These are phyloP conservation scores for Microbotryum lychnidis-dioicae DNA, from an alignment of 1,284 basidiomycete species.

Conservation along the genomic window DNA sequence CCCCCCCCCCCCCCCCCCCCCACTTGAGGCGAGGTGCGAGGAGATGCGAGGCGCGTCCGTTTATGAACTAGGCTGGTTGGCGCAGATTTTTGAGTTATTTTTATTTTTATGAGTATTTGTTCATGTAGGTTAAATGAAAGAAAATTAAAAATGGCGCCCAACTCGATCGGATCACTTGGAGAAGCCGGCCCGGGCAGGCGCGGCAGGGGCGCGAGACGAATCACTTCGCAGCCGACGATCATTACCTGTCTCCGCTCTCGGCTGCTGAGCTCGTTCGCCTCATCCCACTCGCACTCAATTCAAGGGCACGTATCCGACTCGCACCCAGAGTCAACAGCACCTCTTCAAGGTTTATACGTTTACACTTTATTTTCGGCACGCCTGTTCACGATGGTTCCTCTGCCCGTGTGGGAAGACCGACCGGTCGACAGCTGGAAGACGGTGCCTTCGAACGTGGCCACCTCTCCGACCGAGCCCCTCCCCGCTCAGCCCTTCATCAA, in stretches of 20 bases:
- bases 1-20: no score
- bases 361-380: not conserved
- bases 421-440: constrained; percentile 8
- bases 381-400: constrained; percentile 19
- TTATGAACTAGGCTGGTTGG: no score
- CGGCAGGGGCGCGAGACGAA: no score
- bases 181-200: no score
- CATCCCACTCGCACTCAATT: not conserved
- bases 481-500: constrained; percentile 11
- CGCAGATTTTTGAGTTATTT: no score
- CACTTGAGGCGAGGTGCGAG: no score
- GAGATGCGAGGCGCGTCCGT: no score
- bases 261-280: not conserved
- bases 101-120: no score
- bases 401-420: constrained; percentile 14
- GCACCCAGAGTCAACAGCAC: not conserved
- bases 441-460: constrained; percentile 2
- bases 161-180: not conserved
- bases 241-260: not conserved
- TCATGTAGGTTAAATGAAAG: not conserved
- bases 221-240: no score
- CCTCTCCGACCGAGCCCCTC: not conserved
- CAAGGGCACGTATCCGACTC: not conserved
- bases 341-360: no score
- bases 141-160: not conserved